Evolutionary conservation across 495 filamentous ascomycete genomes (phyloP), one percentile per base, ranked within the genome.

Genomic region (Lasiosphaeria miniovina): DNA sequence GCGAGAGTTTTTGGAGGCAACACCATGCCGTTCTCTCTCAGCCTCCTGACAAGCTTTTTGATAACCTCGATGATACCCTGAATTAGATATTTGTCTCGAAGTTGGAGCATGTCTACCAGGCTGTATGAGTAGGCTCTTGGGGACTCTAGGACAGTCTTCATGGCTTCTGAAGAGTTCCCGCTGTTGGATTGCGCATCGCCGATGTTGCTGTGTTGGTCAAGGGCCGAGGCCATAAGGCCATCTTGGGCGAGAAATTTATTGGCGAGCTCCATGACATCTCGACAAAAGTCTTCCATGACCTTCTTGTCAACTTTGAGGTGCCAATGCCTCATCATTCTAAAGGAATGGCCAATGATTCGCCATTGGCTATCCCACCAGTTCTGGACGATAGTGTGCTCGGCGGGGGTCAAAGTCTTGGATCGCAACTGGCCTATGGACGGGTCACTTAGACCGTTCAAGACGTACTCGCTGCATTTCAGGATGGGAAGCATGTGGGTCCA

Each of bases 201-300:
- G 58, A 72, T 75, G 52, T 70, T 72, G 56, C 75, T 73, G 36
- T 46, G 43, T 36, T 69, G 68, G 50, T 73, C 74, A 15, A 93
- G 73, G 46, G 88, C 88, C 55, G 84, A 86, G 0, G 88, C 81
- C 66, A 96, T 82, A 43, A 96, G 81, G 54, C 82, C 85, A 75
- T 91, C 93, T 62, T 95, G 86, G 54, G 88, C 85, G 65, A 98
- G 90, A 4, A 96, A 78, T 24, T 82, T 81, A 66, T 96, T 89
- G 3, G 92, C 92, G 65, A 96, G 89, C 62, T 97, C 89, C 80
- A 98, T 98, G 34, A 88, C 87, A 65, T 97, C 90, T 61, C 94
- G 85, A 66, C 90, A 94, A 63, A 98, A 97, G 52, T 98, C 89
- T 67, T 88, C 84, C 90, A 98, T 89, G 32, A 80, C 75, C 14